Conservation (phyloP, 352 stramenopile species). For the Ophiocytium majus region DNA sequence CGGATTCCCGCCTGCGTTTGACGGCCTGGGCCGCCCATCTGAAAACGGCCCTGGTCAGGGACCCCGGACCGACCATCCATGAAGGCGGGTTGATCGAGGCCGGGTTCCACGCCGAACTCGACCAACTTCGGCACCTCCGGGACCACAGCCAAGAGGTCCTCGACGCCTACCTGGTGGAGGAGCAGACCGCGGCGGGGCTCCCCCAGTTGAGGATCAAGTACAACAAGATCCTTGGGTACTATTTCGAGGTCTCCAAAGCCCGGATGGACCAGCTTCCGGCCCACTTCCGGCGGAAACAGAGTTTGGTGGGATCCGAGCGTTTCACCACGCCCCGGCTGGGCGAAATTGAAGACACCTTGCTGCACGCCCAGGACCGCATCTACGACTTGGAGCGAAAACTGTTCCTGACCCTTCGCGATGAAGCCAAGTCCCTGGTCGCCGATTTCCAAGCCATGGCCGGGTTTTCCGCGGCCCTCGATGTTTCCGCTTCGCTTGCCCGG, state of each 20-base stretch:
- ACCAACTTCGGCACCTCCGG: neutral
- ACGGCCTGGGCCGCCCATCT: neutral
- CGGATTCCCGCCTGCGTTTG: neutral
- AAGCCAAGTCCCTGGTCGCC: neutral
- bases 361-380: neutral
- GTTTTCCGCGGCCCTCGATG: neutral
- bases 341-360: neutral
- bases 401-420: neutral
- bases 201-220: neutral
- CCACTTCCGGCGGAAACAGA: neutral
- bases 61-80: neutral
- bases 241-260: neutral
- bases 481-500: neutral
- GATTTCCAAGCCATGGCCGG: neutral
- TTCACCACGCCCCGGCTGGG: neutral
- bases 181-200: neutral
- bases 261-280: neutral
- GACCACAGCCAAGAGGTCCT: neutral
- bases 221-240: conserved; percentile 13
- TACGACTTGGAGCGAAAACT: neutral
- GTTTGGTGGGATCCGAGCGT: neutral
- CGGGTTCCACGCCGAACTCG: neutral
- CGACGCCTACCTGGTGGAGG: neutral
- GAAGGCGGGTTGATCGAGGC: neutral
- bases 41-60: neutral